These are phyloP conservation scores for Colletotrichum incanum DNA, from an alignment of 2,329 filamentous ascomycete genomes.

Conservation along the genomic window DNA sequence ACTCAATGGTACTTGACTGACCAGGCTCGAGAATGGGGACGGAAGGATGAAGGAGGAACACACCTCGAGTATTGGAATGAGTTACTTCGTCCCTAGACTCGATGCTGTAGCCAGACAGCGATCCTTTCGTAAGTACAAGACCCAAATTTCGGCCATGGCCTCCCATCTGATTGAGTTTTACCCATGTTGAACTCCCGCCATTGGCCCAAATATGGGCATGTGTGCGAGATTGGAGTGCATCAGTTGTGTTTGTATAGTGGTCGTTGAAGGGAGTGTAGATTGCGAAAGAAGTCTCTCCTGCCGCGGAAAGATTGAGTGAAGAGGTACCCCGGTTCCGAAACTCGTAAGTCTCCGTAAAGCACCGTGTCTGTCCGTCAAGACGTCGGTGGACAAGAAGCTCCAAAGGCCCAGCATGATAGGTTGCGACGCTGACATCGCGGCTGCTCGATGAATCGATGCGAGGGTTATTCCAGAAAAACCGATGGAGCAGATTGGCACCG, in stretches of 20 bases:
- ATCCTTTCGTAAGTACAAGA: conserved; percentile 32
- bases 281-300: conserved; percentile 29
- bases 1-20: conserved; percentile 20
- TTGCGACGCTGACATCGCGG: conserved; percentile 1
- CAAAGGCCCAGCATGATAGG: conserved; percentile 19
- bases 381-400: conserved; percentile 28
- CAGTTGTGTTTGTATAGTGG: conserved; percentile 40
- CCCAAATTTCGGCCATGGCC: conserved; percentile 36
- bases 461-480: conserved; percentile 35
- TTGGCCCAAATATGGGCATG: conserved; percentile 40
- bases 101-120: conserved; percentile 40
- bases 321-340: conserved; percentile 29
- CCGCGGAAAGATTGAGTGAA: conserved; percentile 17
- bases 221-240: conserved; percentile 20
- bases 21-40: conserved; percentile 31
- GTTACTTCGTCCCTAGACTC: conserved; percentile 36
- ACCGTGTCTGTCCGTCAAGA: conserved; percentile 5
- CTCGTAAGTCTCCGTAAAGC: conserved; percentile 35
- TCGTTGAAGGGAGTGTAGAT: conserved; percentile 42
- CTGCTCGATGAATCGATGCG: conserved; percentile 14
- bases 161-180: conserved; percentile 42
- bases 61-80: conserved; percentile 39
- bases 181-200: conserved; percentile 37
- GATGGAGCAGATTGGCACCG: conserved; percentile 27
- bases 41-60: conserved; percentile 37